Conservation (phyloP, 345 rosid genomes). For the Salix viminalis region DNA sequence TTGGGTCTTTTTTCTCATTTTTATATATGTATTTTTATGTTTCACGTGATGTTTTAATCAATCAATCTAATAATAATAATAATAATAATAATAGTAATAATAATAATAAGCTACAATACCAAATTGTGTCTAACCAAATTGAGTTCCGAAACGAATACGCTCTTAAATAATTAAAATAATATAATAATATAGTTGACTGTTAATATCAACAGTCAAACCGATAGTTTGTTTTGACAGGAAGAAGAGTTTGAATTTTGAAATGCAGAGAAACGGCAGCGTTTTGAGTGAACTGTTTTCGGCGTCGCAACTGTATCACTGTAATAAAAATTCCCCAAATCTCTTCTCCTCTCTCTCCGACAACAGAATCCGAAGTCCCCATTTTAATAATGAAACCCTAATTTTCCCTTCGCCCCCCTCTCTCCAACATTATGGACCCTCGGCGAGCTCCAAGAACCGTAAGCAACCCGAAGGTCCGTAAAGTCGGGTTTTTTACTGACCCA, state of each 20-base stretch:
- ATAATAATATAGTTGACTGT: no score
- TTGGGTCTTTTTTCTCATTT: no score
- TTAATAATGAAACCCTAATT: not conserved
- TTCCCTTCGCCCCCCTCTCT: not conserved
- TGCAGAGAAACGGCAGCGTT: not conserved
- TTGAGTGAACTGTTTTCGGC: not conserved
- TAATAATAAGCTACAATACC: no score
- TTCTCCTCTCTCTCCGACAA: not conserved
- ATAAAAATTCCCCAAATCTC: not conserved
- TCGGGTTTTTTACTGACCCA: conserved; percentile 69
- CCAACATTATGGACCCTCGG: conserved; percentile 62
- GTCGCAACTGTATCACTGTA: not conserved
- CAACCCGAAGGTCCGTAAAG: conserved; percentile 86
- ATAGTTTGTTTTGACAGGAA: not conserved
- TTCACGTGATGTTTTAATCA: no score
- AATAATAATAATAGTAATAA: no score
- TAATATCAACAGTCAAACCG: no score
- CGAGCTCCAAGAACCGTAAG: conserved; percentile 63
- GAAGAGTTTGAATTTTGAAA: not conserved
- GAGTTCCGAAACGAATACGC: not conserved
- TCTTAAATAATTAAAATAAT: not conserved
- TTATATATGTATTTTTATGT: no score
- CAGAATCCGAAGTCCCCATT: not conserved
- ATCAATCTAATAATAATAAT: no score
- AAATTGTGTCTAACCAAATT: no score